phyloP scores from a whole-genome alignment of 2,329 filamentous ascomycete species.

The Ophiostoma piceae region DNA sequence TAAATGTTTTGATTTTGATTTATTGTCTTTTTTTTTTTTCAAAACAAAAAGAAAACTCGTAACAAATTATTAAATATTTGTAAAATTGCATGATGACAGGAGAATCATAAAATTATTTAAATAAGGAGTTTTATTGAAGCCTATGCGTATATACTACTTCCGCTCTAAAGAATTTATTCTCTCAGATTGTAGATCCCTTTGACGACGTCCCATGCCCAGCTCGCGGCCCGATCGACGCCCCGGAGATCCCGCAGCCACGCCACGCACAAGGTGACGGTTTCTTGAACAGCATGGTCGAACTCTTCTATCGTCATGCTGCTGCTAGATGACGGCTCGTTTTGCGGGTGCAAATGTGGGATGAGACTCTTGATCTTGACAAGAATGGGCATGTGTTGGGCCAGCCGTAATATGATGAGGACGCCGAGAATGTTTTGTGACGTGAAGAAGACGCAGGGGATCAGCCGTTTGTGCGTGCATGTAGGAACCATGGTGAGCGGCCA shows the following conservation, averaged over 20 bases:
- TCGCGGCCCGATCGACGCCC: conserved; percentile 48
- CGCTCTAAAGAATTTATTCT: neutral
- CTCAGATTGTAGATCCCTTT: conserved; percentile 40
- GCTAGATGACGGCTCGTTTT: neutral
- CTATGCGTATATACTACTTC: too few relatives aligned
- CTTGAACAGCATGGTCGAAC: conserved; percentile 48
- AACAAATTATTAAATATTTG: too few relatives aligned
- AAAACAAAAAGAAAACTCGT: too few relatives aligned
- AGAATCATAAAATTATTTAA: too few relatives aligned
- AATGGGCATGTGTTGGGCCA: conserved; percentile 48
- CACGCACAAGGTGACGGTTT: conserved; percentile 49
- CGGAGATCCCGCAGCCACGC: conserved; percentile 57
- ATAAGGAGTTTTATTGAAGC: too few relatives aligned
- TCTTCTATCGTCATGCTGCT: conserved; percentile 26
- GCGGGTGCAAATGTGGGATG: neutral
- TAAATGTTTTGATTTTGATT: too few relatives aligned
- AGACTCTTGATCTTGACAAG: conserved; percentile 43
- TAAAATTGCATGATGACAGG: too few relatives aligned
- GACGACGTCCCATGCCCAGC: conserved; percentile 52
- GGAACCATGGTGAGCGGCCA: conserved; percentile 58
- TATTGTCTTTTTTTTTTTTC: too few relatives aligned
- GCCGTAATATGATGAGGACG: conserved; percentile 52
- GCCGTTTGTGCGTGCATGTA: conserved; percentile 51
- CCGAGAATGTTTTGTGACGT: conserved; percentile 59
- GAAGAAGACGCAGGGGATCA: conserved; percentile 55